phyloP scores from a whole-genome alignment of 208 protist species.

The Leishmania braziliensis region DNA sequence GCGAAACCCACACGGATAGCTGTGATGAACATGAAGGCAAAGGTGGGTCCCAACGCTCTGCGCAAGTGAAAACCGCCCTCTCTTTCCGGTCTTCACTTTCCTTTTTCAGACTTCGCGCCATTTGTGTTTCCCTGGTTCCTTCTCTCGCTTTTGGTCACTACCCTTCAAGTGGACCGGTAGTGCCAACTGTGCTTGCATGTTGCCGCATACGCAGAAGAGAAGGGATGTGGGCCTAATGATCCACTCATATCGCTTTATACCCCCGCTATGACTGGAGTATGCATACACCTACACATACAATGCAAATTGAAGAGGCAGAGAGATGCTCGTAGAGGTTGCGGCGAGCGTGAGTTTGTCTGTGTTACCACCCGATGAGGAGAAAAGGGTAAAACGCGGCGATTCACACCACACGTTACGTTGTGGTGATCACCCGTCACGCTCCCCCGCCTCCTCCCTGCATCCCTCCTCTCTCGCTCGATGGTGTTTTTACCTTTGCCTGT shows the following conservation, averaged over 20 bases:
- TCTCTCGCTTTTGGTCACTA: background rate
- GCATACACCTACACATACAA: background rate
- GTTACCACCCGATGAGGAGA: background rate
- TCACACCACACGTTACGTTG: background rate
- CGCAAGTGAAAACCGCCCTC: constrained; percentile 37
- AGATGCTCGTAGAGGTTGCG: background rate
- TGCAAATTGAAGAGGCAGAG: background rate
- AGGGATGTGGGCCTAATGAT: background rate
- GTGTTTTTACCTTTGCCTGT: background rate
- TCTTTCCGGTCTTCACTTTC: background rate
- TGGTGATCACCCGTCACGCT: background rate
- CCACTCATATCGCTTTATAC: background rate
- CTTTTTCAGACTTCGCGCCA: background rate
- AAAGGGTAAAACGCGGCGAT: background rate
- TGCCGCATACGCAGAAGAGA: background rate
- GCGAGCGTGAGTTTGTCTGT: background rate
- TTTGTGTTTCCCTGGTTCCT: background rate
- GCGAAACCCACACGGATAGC: constrained; percentile 42
- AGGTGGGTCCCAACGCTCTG: constrained; percentile 67
- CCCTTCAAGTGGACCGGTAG: background rate
- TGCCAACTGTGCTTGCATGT: background rate
- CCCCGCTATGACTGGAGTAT: background rate
- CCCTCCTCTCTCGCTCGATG: background rate
- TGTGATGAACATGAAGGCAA: constrained; percentile 79
- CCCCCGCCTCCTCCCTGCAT: background rate